Evolutionary conservation across 805 yeast species (phyloP).

Genomic region (Schizosaccharomyces pombe): DNA sequence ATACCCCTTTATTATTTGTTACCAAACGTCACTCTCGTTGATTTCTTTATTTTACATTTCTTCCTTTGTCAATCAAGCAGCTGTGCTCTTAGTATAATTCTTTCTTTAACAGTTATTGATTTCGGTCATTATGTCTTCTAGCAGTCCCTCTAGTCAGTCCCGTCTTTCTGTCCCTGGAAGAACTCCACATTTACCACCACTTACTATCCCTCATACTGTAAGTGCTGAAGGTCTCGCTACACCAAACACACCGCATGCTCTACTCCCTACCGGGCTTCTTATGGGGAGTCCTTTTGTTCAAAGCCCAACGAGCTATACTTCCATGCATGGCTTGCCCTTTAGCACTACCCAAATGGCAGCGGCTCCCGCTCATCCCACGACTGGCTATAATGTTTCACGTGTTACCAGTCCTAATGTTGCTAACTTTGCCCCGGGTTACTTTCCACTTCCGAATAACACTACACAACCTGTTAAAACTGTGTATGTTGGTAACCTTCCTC

Average conservation of each 20-base stretch:
- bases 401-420: not conserved
- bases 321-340: constrained; percentile 2
- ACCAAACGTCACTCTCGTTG: too few relatives aligned
- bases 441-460: not conserved
- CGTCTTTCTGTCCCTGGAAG: not conserved
- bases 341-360: not conserved
- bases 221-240: not conserved
- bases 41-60: too few relatives aligned
- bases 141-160: not conserved
- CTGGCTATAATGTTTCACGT: not conserved
- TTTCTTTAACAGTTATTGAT: not conserved
- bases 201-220: not conserved
- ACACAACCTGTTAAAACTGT: constrained; percentile 27
- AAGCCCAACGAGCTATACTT: constrained; percentile 12
- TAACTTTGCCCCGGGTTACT: not conserved
- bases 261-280: constrained; percentile 15
- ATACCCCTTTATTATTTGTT: too few relatives aligned
- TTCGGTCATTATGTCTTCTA: not conserved
- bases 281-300: constrained; percentile 16
- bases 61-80: too few relatives aligned
- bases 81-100: not conserved
- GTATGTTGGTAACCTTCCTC: constrained; percentile 29
- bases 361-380: not conserved
- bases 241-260: constrained; percentile 6
- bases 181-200: not conserved